Evolutionary conservation across 169 alveolate genomes (phyloP).

Genomic region (Babesia bigemina): DNA sequence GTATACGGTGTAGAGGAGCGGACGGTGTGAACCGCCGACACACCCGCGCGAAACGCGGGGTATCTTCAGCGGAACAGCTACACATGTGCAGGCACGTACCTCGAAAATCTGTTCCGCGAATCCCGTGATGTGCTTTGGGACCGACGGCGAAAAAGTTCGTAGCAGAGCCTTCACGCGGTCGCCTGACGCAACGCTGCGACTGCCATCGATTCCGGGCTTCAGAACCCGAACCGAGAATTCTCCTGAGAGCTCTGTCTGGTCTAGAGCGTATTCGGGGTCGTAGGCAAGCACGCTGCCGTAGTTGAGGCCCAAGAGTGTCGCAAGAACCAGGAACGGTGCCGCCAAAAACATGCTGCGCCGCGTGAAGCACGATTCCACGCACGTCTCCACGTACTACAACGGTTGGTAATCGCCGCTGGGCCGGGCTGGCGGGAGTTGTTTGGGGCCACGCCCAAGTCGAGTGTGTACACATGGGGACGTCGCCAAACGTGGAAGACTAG

Average conservation of each 20-base stretch:
- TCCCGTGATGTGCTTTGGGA: constrained; percentile 33
- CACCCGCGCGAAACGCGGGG: no score
- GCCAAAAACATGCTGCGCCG: background rate
- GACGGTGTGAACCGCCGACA: no score
- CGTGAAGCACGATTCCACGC: background rate
- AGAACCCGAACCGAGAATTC: constrained; percentile 37
- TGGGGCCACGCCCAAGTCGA: background rate
- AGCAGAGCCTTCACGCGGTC: constrained; percentile 26
- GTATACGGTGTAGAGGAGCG: no score
- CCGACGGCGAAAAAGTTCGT: constrained; percentile 57
- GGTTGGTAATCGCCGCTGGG: no score
- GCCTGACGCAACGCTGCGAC: constrained; percentile 30
- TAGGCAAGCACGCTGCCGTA: background rate
- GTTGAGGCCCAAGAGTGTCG: background rate
- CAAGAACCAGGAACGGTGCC: background rate
- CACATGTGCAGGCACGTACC: constrained; percentile 5
- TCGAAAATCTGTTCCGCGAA: constrained; percentile 40
- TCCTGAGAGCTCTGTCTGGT: constrained; percentile 12
- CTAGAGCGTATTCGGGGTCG: constrained; percentile 46
- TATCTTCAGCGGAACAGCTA: no score
- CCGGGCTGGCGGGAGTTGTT: background rate
- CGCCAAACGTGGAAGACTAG: background rate
- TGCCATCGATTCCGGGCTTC: constrained; percentile 44
- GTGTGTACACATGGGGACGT: constrained; percentile 38
- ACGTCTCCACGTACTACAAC: background rate